A percentile compares a stretch with the other conserved stretches of the same genome.
These are phyloP conservation scores for Melocanna baccifera DNA, from an alignment of 176 grass and related monocot species.

Conservation along the genomic window DNA sequence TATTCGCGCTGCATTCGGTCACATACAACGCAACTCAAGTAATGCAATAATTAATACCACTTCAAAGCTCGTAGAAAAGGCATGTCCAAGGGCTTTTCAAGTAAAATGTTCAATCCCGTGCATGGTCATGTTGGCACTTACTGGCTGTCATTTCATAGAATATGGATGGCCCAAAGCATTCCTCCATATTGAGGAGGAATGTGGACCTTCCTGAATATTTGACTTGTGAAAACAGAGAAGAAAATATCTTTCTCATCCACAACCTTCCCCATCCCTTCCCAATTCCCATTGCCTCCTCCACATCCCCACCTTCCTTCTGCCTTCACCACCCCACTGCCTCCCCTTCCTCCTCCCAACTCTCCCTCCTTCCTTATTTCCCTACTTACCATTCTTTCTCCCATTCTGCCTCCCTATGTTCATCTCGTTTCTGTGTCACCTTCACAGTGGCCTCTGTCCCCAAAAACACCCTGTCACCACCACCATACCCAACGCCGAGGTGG, in stretches of 20 bases:
- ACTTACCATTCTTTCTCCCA: neutral
- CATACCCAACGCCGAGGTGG: neutral
- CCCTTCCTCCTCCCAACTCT: neutral
- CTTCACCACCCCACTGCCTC: neutral
- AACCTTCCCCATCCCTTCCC: neutral
- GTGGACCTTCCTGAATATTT: neutral
- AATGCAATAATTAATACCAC: neutral
- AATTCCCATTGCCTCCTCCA: neutral
- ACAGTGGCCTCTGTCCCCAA: neutral
- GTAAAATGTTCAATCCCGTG: neutral
- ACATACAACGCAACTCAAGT: neutral
- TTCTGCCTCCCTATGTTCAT: neutral
- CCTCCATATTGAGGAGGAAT: conserved; percentile 9
- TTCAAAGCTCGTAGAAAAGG: conserved; percentile 6
- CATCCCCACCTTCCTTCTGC: neutral
- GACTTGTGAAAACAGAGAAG: neutral
- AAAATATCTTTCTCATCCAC: neutral
- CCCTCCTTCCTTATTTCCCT: neutral
- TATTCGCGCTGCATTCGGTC: neutral
- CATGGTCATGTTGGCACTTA: conserved; percentile 3
- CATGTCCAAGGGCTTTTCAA: neutral
- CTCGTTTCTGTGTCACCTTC: neutral
- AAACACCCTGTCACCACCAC: neutral
- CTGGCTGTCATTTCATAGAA: conserved; percentile 16
- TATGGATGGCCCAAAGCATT: neutral